A percentile compares a stretch with the other conserved stretches of the same genome.
These are phyloP conservation scores for Spongospora subterranea DNA, from an alignment of 208 protist species.

Conservation along the genomic window DNA sequence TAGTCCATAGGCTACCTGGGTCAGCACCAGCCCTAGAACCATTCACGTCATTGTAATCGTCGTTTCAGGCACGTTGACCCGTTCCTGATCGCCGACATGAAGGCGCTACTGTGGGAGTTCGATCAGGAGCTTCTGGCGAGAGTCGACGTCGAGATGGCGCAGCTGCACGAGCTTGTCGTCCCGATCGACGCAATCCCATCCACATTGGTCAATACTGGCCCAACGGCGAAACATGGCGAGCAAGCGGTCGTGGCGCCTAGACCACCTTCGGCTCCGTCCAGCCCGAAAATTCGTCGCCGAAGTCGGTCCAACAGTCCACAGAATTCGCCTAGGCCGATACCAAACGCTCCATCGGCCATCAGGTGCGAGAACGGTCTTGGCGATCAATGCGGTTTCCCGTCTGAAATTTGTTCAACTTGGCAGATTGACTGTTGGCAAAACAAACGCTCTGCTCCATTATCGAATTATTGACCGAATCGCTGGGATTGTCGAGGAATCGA, in stretches of 20 bases:
- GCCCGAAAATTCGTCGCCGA: slow-evolving; percentile 2
- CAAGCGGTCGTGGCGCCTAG: neutral
- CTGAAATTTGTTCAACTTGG: neutral
- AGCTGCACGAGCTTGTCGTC: neutral
- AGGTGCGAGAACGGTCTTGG: no score
- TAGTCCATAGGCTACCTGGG: neutral
- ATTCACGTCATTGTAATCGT: neutral
- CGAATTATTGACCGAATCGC: neutral
- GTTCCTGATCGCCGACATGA: neutral
- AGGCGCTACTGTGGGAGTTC: neutral
- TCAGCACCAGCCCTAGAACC: neutral
- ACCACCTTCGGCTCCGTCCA: neutral
- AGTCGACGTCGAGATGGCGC: neutral
- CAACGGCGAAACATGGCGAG: neutral
- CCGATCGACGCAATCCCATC: neutral
- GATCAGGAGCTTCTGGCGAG: neutral
- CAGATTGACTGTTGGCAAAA: neutral
- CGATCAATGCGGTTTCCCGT: neutral
- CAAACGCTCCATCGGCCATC: neutral
- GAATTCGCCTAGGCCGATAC: neutral
- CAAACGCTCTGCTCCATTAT: neutral
- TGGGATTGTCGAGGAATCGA: neutral
- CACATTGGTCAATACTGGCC: neutral
- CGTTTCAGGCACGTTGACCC: slow-evolving; percentile 27
- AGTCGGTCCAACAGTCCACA: neutral